Base-by-base conservation (phyloP, 179 eudicot species). In the Gypsophila paniculata region DNA sequence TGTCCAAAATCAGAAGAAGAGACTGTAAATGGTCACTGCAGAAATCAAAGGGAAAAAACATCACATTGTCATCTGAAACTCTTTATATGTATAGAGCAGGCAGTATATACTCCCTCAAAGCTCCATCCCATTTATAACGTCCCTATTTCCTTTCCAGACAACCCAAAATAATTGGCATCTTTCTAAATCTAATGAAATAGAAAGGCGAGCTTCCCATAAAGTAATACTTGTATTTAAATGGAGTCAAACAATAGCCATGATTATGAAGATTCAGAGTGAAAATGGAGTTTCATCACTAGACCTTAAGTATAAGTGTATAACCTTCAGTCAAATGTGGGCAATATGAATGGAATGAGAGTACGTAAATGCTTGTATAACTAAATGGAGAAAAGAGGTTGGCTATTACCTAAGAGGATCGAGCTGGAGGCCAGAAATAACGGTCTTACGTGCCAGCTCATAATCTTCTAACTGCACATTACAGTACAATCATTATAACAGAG, bases 331-430 rank as follows among this genome's bases (percentile, higher is more conserved):
- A 46, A 13, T 13, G 52, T 0, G 52, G 52, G 15, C 4, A 46
- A 13, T 13, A 46, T 11, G 0, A 46, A 46, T 46, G 52, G 52
- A 12, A 46, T 46, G 17, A 12, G 17, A 46, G 46, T 25, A 25
- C 55, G 55, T 13, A 64, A 55, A 71, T 72, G 32, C 58, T 76
- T 32, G 63, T 25, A 36, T 19, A 58, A 17, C 55, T 68, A 42
- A 65, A 42, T 49, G 22, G 67, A 39, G 69, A 49, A n/a, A 72
- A 34, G 62, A 49, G 18, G 62, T 17, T 44, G 60, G 19, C 23
- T 57, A 25, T 71, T 86, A 96, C 99, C 97, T 85, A 55, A 75
- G 84, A 68, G 99, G 93, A 85, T 96, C 93, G 68, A 96, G 70
- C 80, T 90, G 96, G 74, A 96, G 91, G 59, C 98, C 99, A 53